Base-by-base conservation (phyloP, 495 filamentous ascomycete species). In the Daldinia decipiens region DNA sequence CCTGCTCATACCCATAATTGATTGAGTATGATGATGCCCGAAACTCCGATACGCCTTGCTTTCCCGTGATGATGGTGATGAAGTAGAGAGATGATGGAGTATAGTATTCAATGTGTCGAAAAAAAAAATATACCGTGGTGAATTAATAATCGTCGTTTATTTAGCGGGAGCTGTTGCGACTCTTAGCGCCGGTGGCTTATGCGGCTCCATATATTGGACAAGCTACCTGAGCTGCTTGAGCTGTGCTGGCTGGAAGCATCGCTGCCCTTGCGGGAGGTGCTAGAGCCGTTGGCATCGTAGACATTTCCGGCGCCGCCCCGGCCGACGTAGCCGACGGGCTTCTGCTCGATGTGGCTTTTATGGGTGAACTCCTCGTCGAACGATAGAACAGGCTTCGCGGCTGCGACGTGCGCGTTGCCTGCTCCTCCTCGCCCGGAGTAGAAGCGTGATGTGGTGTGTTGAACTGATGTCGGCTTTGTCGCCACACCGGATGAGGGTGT, bases 311-410 rank as follows among this genome's bases (percentile, higher is more conserved):
- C 91, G 56, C 95, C 95, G 43, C 95, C 95, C 34, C 94, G 88
- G 45, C 95, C 95, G 59, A 95, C 90, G 76, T 95, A 90, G 75
- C 84, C 80, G 31, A 87, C 82, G 71, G 86, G 84, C 67, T 87
- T 78, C 65, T 79, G 72, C 67, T 90, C 90, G 67, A 90, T 87
- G 67, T 83, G 79, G 67, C 78, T 82, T 76, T 87, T 84, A 55
- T 84, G 83, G 72, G 90, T 86, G 65, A 95, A 88, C 78, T 98
- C 95, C 84, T 98, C 95, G 80, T 97, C 93, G 82, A 98, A 95
- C 66, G 87, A 90, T 83, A 97, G 91, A 73, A 93, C 88, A 68
- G 92, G 86, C 50, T 91, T 89, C 75, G 87, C 84, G 36, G 72
- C 72, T 68, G 85, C 81, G 67, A 83, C 82, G 83, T 92, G 91